These are phyloP conservation scores for Termitomyces sp. DNA, from an alignment of 768 basidiomycete species.

Conservation along the genomic window DNA sequence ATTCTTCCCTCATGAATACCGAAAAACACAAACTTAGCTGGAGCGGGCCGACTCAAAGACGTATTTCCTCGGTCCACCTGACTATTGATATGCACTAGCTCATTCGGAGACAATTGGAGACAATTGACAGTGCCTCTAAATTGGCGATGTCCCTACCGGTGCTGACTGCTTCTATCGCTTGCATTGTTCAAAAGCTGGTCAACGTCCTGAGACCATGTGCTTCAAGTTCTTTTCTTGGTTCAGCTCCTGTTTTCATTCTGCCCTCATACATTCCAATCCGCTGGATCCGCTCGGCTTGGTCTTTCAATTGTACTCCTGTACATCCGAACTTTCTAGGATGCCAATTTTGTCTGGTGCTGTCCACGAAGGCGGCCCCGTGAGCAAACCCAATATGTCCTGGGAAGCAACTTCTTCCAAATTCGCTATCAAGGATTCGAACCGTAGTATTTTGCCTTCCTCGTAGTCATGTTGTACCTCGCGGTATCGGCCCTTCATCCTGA, in stretches of 20 bases:
- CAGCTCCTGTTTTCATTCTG: not conserved
- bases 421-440: not conserved
- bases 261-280: not conserved
- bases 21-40: not conserved
- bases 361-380: not conserved
- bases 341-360: not conserved
- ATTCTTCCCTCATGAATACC: not conserved
- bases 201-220: not conserved
- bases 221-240: not conserved
- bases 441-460: not conserved
- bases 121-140: not conserved
- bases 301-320: not conserved
- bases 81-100: not conserved
- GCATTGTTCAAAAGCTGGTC: not conserved
- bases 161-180: not conserved
- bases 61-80: not conserved
- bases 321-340: not conserved
- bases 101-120: too few species aligned
- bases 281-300: not conserved
- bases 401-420: not conserved
- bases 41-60: not conserved
- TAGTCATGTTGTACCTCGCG: not conserved
- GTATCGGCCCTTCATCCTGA: not conserved
- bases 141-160: not conserved
- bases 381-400: not conserved